Conservation (phyloP, 2,329 filamentous ascomycete genomes). For the Nemania sp. region DNA sequence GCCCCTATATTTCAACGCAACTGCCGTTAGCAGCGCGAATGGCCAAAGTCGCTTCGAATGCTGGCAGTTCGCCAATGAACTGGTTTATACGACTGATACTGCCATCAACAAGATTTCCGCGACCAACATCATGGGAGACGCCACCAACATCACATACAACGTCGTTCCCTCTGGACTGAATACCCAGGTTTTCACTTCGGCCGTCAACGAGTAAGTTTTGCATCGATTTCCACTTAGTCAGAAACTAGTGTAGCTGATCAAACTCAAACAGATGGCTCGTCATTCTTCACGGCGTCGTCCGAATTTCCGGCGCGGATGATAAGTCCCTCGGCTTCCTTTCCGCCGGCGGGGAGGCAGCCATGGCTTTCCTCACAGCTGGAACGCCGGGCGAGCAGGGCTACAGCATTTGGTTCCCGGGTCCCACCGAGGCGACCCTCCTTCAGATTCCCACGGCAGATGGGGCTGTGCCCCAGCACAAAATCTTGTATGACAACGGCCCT, state of each 20-base stretch:
- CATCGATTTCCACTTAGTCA: background rate
- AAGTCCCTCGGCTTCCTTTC: background rate
- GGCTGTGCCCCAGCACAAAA: conserved; percentile 9
- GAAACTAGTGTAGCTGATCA: background rate
- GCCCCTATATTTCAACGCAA: too few relatives aligned
- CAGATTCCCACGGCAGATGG: conserved; percentile 20
- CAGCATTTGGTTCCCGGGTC: conserved; percentile 8
- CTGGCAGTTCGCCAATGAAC: too few relatives aligned
- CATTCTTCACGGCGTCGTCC: background rate
- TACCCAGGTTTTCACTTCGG: background rate
- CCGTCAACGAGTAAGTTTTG: background rate
- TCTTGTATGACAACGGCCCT: background rate
- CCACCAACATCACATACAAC: conserved; percentile 5
- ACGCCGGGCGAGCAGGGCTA: conserved; percentile 7
- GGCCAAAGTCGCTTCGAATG: too few relatives aligned
- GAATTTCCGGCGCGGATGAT: background rate
- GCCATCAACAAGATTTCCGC: too few relatives aligned
- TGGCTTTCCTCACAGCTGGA: background rate
- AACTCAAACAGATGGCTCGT: background rate
- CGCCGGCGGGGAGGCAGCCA: background rate
- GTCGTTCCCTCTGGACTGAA: background rate
- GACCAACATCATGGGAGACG: background rate
- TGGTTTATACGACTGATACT: too few relatives aligned
- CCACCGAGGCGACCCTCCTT: conserved; percentile 12
- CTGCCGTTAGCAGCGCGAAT: too few relatives aligned